Evolutionary conservation across 768 basidiomycete species (phyloP).

Genomic region (Tephrocybe sp.): DNA sequence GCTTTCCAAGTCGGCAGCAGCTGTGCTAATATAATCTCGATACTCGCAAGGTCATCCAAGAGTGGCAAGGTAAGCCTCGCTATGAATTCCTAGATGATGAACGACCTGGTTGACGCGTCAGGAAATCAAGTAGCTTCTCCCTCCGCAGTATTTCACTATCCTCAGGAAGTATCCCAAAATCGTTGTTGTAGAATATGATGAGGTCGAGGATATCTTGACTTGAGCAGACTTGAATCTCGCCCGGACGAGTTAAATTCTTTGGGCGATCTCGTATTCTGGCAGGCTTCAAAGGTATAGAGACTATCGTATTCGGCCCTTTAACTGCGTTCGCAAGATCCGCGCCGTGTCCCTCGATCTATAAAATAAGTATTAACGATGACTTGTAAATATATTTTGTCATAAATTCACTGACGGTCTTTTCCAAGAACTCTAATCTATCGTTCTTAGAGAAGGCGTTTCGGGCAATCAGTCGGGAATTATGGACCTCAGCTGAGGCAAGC

Average conservation of each 20-base stretch:
- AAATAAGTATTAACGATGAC: background rate
- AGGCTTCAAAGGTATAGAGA: background rate
- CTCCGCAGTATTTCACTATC: background rate
- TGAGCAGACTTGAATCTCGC: background rate
- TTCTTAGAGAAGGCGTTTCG: background rate
- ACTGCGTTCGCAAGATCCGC: slow-evolving; percentile 1
- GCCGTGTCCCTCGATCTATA: background rate
- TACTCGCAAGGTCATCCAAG: too few species aligned
- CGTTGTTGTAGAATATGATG: slow-evolving; percentile 7
- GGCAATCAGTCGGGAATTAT: slow-evolving; percentile 1
- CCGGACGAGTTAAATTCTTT: background rate
- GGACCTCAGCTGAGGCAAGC: slow-evolving; percentile 3
- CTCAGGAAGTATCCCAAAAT: slow-evolving; percentile 1
- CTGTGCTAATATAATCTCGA: too few species aligned
- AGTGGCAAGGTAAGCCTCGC: too few species aligned
- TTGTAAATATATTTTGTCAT: too few species aligned
- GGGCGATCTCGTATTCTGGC: slow-evolving; percentile 7
- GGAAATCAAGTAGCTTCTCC: slow-evolving; percentile 1
- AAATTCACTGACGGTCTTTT: slow-evolving; percentile 4
- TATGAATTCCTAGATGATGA: background rate
- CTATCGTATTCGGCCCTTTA: background rate
- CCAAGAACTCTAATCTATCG: slow-evolving; percentile 1
- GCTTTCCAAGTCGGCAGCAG: too few species aligned
- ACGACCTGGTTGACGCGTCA: background rate
- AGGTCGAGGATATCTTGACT: slow-evolving; percentile 7